A percentile compares a stretch with the other conserved stretches of the same genome.
These are phyloP conservation scores for Aureobasidium melanogenum DNA, from an alignment of 2,329 filamentous ascomycete genomes.

Conservation along the genomic window DNA sequence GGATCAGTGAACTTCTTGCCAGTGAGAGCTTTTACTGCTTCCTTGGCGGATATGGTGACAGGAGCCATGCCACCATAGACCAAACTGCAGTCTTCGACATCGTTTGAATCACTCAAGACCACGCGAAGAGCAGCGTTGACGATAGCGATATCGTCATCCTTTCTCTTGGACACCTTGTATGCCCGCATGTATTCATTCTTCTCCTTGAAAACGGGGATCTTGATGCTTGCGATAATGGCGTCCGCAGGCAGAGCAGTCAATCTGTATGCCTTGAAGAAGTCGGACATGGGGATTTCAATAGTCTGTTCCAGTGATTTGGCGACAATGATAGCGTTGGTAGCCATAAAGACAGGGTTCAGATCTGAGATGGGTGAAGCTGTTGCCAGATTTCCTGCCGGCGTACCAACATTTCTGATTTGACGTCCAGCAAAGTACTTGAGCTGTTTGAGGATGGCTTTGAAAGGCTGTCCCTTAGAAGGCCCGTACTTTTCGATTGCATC, in stretches of 20 bases:
- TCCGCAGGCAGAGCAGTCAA: conserved; percentile 71
- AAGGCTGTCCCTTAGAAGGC: conserved; percentile 61
- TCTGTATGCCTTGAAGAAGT: conserved; percentile 89
- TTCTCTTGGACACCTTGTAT: conserved; percentile 94
- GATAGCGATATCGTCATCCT: conserved; percentile 97
- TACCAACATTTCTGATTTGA: conserved; percentile 96
- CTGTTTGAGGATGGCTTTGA: conserved; percentile 86
- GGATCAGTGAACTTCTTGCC: conserved; percentile 75
- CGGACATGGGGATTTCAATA: conserved; percentile 79
- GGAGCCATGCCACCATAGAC: conserved; percentile 96
- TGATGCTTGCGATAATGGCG: conserved; percentile 75
- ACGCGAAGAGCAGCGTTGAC: conserved; percentile 81
- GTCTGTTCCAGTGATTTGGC: conserved; percentile 67
- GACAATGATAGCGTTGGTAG: conserved; percentile 70
- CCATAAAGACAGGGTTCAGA: conserved; percentile 87
- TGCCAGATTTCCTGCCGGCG: conserved; percentile 85
- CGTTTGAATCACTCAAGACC: conserved; percentile 56
- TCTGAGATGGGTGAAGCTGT: conserved; percentile 96
- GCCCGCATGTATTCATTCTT: conserved; percentile 78
- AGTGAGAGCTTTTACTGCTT: conserved; percentile 61
- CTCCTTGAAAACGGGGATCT: conserved; percentile 67
- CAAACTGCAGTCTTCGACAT: conserved; percentile 66
- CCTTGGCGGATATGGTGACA: conserved; percentile 77
- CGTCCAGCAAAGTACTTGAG: conserved; percentile 89
- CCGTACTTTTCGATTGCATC: conserved; percentile 76